phyloP scores from a whole-genome alignment of 2,329 filamentous ascomycete genomes.

The Fusarium burgessii region DNA sequence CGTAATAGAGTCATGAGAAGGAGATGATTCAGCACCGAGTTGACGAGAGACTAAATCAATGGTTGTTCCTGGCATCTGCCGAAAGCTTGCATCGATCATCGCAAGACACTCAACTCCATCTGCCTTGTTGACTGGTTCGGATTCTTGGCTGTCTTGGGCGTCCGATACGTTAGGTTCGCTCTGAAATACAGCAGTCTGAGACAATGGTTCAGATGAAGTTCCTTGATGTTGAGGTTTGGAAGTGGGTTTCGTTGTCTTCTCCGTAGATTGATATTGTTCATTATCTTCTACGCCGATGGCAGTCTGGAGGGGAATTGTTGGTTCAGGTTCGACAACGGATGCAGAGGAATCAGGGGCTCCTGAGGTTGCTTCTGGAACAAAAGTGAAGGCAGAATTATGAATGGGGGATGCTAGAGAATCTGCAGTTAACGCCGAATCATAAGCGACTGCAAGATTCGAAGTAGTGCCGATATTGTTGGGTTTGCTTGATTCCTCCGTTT shows the following conservation, averaged over 20 bases:
- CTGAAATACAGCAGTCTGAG: neutral
- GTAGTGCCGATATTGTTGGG: neutral
- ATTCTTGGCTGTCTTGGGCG: slow-evolving; percentile 12
- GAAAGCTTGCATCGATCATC: slow-evolving; percentile 12
- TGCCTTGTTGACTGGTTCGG: slow-evolving; percentile 44
- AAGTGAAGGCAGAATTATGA: neutral
- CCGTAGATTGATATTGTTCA: neutral
- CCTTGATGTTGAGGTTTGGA: neutral
- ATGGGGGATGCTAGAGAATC: neutral
- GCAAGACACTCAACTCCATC: slow-evolving; percentile 42
- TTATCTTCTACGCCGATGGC: neutral
- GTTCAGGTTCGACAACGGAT: neutral
- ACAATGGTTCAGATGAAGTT: neutral
- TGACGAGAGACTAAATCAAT: neutral
- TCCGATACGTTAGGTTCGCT: slow-evolving; percentile 13
- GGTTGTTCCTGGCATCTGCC: slow-evolving; percentile 14
- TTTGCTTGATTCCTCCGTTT: neutral
- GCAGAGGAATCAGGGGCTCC: neutral
- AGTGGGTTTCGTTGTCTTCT: neutral
- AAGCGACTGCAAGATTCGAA: neutral
- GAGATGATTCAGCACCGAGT: neutral
- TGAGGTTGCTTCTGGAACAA: neutral
- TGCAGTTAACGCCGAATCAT: neutral
- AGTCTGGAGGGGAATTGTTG: neutral
- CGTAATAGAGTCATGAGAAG: neutral